phyloP scores from a whole-genome alignment of 495 filamentous ascomycete genomes.

The Penicillium nucicola region DNA sequence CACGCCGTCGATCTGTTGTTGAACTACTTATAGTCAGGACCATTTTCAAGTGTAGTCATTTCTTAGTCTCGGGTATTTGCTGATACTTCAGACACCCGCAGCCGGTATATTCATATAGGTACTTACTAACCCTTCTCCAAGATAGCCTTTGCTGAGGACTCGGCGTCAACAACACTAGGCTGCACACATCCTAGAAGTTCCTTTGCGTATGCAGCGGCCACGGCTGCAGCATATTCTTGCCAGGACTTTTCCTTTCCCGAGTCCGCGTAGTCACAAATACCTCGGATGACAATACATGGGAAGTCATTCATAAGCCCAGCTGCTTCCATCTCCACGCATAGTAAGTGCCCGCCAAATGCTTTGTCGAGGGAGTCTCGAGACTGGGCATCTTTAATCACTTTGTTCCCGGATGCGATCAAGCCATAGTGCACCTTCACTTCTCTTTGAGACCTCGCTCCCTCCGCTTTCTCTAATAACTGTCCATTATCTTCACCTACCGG shows the following conservation, averaged over 20 bases:
- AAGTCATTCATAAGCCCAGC: slow-evolving; percentile 5
- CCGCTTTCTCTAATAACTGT: too few species aligned
- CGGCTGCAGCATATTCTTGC: slow-evolving; percentile 15
- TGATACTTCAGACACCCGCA: too few species aligned
- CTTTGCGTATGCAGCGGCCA: slow-evolving; percentile 17
- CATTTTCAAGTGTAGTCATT: too few species aligned
- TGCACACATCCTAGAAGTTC: slow-evolving; percentile 7
- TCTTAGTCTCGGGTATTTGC: too few species aligned
- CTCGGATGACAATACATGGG: slow-evolving; percentile 20
- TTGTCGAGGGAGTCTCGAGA: not conserved
- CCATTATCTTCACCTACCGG: too few species aligned
- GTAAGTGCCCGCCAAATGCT: not conserved
- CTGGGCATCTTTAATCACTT: not conserved
- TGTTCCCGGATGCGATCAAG: not conserved
- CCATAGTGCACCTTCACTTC: not conserved
- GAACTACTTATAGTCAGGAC: too few species aligned
- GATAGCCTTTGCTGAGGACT: too few species aligned
- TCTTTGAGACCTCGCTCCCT: too few species aligned
- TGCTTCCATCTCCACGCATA: not conserved
- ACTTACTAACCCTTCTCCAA: too few species aligned
- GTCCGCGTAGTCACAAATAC: slow-evolving; percentile 26
- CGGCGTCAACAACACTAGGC: too few species aligned
- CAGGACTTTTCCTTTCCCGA: slow-evolving; percentile 13
- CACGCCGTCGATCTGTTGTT: too few species aligned
- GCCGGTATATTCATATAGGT: too few species aligned